Base-by-base conservation (phyloP, 257 asterid species). In the Prunella vulgaris region DNA sequence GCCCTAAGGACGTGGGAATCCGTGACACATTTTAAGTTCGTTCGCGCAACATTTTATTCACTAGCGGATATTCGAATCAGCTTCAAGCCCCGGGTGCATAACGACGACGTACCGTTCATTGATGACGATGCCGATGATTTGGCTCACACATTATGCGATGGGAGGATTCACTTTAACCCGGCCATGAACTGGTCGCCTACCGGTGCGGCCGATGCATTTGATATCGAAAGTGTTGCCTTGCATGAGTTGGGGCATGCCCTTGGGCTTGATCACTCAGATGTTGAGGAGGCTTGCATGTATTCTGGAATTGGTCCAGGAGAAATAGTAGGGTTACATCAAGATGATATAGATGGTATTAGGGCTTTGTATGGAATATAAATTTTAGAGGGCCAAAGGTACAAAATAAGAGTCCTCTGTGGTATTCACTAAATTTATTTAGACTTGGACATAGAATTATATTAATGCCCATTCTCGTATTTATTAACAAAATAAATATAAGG, bases 211-310 rank as follows among this genome's bases (percentile, higher is more conserved):
- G 76, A 76, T 10, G 60, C 70, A 0, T 64, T n/a, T 24, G 77
- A 76, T 59, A n/a, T 76, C 3, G 60, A 48, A 48, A 70, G 70
- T 0, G 74, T 65, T 49, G 79, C 66, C 33, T 30, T 64, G 17
- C 82, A 64, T 22, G 76, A 78, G 56, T 60, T 73, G 60, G 82
- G 82, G 1, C 76, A 73, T 54, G 71, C 66, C 4, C 74, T 59
- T 24, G 74, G 67, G 5, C 71, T 71, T 35, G 74, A 52, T 5
- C 74, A 76, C 10, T 35, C 33, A 3, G 24, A 59, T 14, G 5
- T 30, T 57, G 2, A 30, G 25, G 28, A 70, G 59, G 73, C 76
- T 32, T 6, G 57, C 14, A 76, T 76, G 73, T 64, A 44, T 76
- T 30, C 64, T 42, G 17, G 0, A 7, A 1, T 57, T 24, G 5